Percentiles rank a stretch among this genome's conserved stretches.
Conservation (phyloP, 129 eudicot genomes). For the Escallonia rubra region DNA sequence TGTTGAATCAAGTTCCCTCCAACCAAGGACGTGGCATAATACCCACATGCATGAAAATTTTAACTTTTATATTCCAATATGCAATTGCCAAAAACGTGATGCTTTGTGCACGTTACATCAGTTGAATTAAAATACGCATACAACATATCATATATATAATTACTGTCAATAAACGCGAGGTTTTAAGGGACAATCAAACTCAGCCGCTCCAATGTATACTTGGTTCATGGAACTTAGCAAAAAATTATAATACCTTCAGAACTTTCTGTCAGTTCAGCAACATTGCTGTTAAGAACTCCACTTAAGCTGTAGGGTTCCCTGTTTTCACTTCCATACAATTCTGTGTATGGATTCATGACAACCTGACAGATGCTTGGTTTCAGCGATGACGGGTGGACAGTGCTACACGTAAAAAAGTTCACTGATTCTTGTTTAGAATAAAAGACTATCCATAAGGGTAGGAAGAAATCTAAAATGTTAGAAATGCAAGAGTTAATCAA, state of each 20-base stretch:
- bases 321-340: conserved; percentile 35
- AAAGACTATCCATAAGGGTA: neutral
- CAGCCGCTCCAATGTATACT: neutral
- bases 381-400: conserved; percentile 5
- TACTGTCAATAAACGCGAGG: too few relatives aligned
- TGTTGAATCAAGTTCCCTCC: too few relatives aligned
- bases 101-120: neutral
- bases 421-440: neutral
- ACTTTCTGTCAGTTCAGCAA: conserved; percentile 30
- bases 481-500: neutral
- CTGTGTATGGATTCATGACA: conserved; percentile 46
- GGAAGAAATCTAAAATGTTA: neutral
- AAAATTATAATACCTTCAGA: conserved; percentile 1
- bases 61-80: too few relatives aligned
- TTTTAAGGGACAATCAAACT: neutral
- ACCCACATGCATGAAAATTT: too few relatives aligned
- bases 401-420: conserved; percentile 4
- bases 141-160: too few relatives aligned
- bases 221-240: too few relatives aligned
- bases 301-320: conserved; percentile 29
- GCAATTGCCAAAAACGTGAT: neutral
- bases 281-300: conserved; percentile 28
- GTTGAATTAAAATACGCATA: neutral
- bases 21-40: too few relatives aligned
- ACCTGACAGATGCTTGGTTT: conserved; percentile 17